Base-by-base conservation (phyloP, 768 basidiomycete genomes). In the Zangia roseola region DNA sequence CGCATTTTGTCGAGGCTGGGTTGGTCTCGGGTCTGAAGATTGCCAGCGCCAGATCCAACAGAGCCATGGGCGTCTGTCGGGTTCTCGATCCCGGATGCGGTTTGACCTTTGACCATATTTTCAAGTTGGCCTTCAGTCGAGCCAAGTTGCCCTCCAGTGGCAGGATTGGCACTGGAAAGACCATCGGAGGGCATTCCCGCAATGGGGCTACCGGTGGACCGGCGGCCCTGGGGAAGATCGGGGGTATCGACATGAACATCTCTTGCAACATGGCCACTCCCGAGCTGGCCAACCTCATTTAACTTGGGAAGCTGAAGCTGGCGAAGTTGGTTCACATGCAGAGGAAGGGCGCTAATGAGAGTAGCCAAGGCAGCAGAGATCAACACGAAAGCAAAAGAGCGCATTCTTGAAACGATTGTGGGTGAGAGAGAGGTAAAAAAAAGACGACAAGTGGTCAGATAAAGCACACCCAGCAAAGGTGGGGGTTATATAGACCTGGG, bases 321-420 rank as follows among this genome's bases (percentile, higher is more conserved):
- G n/a, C n/a, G n/a, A 14, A 25, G 2, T 19, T 14, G 10, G 10
- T 6, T 12, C n/a, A 2, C n/a, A 14, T 30, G 19, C 1, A 21
- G 19, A 2, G 69, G 59, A 21, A 59, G 58, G 37, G 65, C 56
- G 24, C 49, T 48, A n/a, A 60, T 39, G 51, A 69, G 40, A 45
- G 63, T 48, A 47, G 61, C 62, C 45, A 72, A 62, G 38, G 69
- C 54, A 25, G 61, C 57, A 50, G 56, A 47, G 45, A 65, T 40
- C 54, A 66, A 43, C 54, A 54, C 40, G 48, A 53, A 44, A 45
- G 62, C 33, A 41, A 70, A 69, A 45, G 68, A 71, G 62, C 57
- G 64, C 72, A 74, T 74, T 49, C 61, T 63, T 54, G 49, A 63
- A 71, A 65, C 24, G 69, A 71, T 48, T 49, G 69, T 65, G 6